A percentile compares a stretch with the other conserved stretches of the same genome.
Evolutionary conservation across 2,329 filamentous ascomycete genomes (phyloP).

Genomic region (Venturia effusa): DNA sequence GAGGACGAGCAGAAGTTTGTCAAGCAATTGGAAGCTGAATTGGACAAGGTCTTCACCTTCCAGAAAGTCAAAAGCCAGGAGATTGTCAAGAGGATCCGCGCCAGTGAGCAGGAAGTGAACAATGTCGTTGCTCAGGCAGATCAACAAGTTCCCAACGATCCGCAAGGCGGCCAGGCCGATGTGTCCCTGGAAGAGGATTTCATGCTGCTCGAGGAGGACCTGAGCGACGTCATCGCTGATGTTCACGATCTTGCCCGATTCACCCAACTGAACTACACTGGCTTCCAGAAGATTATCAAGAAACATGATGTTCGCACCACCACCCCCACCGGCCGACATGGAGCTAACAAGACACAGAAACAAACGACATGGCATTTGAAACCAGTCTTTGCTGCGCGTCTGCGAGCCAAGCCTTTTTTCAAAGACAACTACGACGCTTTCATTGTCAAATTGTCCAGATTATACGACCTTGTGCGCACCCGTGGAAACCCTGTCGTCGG

Average conservation of each 20-base stretch:
- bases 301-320: conserved; percentile 74
- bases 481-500: conserved; percentile 86
- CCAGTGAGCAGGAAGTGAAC: conserved; percentile 79
- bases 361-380: conserved; percentile 85
- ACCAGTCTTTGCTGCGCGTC: conserved; percentile 86
- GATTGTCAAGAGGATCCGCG: conserved; percentile 80
- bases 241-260: conserved; percentile 98
- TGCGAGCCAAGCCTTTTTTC: conserved; percentile 96
- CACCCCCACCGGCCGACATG: background rate
- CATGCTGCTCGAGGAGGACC: conserved; percentile 80
- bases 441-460: conserved; percentile 84
- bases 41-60: conserved; percentile 96
- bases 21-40: conserved; percentile 72
- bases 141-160: conserved; percentile 32
- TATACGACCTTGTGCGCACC: conserved; percentile 91
- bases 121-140: conserved; percentile 72
- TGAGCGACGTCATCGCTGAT: conserved; percentile 97
- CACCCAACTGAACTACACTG: conserved; percentile 95
- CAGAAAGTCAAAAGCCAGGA: conserved; percentile 96
- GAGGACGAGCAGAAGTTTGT: conserved; percentile 89
- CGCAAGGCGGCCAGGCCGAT: conserved; percentile 24
- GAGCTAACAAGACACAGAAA: conserved; percentile 50
- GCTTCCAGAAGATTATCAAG: conserved; percentile 99
- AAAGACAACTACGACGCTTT: conserved; percentile 98
- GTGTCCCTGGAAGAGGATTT: conserved; percentile 81